phyloP scores from a whole-genome alignment of 2,329 filamentous ascomycete species.

The Penicillium sp. region DNA sequence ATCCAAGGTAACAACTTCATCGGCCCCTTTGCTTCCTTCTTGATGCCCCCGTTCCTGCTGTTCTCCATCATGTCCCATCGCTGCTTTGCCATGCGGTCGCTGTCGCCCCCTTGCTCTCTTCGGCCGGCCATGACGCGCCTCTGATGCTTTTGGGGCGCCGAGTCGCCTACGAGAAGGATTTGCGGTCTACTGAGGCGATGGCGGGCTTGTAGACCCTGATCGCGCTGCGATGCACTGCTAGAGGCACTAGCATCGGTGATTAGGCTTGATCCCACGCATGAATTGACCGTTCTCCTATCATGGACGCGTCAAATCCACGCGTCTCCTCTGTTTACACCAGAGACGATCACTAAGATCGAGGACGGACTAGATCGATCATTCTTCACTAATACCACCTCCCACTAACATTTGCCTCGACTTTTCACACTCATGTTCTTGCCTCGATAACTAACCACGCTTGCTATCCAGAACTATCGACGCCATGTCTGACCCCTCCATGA shows the following conservation, averaged over 20 bases:
- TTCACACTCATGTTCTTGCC: background rate
- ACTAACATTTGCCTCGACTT: constrained; percentile 5
- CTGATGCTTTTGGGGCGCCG: constrained; percentile 12
- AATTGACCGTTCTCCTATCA: constrained; percentile 1
- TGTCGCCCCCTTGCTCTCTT: constrained; percentile 3
- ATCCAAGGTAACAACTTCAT: constrained; percentile 34
- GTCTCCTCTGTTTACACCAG: constrained; percentile 21
- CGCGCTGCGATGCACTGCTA: background rate
- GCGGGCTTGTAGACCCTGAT: background rate
- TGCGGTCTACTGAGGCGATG: constrained; percentile 2
- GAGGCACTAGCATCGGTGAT: constrained; percentile 1
- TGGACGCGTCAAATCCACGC: constrained; percentile 29
- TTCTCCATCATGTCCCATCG: background rate
- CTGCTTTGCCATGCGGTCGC: constrained; percentile 4
- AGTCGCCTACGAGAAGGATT: background rate
- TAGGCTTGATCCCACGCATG: constrained; percentile 4
- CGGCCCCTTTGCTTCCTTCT: constrained; percentile 16
- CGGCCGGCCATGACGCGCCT: constrained; percentile 25
- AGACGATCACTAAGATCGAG: constrained; percentile 12
- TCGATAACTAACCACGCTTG: constrained; percentile 19
- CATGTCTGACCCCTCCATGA: constrained; percentile 39
- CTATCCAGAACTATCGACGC: constrained; percentile 7
- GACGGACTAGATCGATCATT: constrained; percentile 7
- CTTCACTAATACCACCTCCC: constrained; percentile 3
- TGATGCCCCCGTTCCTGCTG: constrained; percentile 8